Evolutionary conservation across 2,329 filamentous ascomycete genomes (phyloP), one percentile per base, ranked within the genome.

Genomic region (Thermothelomyces thermophilus): DNA sequence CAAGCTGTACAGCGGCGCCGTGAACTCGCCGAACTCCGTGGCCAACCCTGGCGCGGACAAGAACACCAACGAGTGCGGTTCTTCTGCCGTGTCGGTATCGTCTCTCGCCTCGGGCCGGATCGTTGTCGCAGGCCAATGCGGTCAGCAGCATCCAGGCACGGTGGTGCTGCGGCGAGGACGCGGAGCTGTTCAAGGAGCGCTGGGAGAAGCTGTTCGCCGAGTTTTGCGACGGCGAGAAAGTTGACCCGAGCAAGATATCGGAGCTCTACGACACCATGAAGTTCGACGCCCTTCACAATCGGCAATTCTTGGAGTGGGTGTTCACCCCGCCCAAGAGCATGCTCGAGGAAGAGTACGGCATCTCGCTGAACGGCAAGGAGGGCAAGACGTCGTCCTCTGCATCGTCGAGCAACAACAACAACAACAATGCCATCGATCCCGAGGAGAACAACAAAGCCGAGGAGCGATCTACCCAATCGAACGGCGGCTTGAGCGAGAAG

Each of bases 241-340:
- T 97, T 16, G 93, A 98, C 67, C 94, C 94, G 16, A 95, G 90
- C 74, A 98, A 98, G 72, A 91, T 98, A 55, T 96, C 90, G 5
- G 93, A 98, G 70, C 78, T 98, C 2, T 98, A 98, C 66, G 93
- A 98, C 67, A 97, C 91, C 17, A 97, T 98, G 93, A 98, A 98
- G 68, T 98, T 97, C 57, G 93, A 98, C 66, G 93, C 93, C 1
- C 75, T 98, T 13, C 94, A 98, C 69, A 98, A 98, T 64, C 83
- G 93, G 2, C 88, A 90, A 55, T 98, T 98, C 62, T 73, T 98
- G 3, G 93, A 98, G 67, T 97, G 93, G 88, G 86, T 96, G 0
- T 98, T 98, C 60, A 95, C 90, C 14, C 93, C 93, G 1, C 84
- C 87, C 30, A 83, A 82, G 61, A 77, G 75, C 51, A 87, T 95